Base-by-base conservation (phyloP, 164 flowering plant species). In the Magnolia kwangsiensis region DNA sequence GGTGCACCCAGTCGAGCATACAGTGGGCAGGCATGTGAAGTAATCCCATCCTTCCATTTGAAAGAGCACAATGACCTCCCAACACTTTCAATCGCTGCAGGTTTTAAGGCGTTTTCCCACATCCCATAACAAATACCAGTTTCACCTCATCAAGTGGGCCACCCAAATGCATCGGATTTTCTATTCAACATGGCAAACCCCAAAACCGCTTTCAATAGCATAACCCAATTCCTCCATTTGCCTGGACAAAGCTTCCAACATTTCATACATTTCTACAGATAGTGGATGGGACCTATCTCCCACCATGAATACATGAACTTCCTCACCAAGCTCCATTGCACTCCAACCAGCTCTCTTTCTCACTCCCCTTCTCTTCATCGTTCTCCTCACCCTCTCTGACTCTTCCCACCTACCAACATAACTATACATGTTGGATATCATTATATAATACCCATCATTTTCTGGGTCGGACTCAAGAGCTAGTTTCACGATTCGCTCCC, bases 271-370 rank as follows among this genome's bases (percentile, higher is more conserved):
- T 14, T 24, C 71, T 65, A 51, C 63, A 0, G 89, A 87, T 70
- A 84, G 77, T 51, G 90, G 87, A 69, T 92, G 94, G 67, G 87
- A 83, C 9, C 11, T 49, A 21, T 74, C 76, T 50, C 70, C 71
- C 16, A 50, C 63, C 9, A 63, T 19, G 70, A 73, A 73, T 21
- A 73, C 67, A 72, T 67, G 58, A 55, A 73, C 75, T 29, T 63
- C 73, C 23, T 31, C 51, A 66, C 13, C 18, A 72, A 67, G 19
- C 72, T 80, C 85, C 24, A 81, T 64, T 65, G 85, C 76, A 84
- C 93, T 93, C 93, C 95, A 90, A 24, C 92, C 98, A 77, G 82
- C 84, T 72, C 20, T 78, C 82, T 92, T 93, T 63, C 69, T 85
- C 66, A 93, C 82, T n/a, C 88, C 86, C 74, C 80, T 81, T 51